Percentiles rank a stretch among this genome's conserved stretches.
Conservation (phyloP, 2,329 filamentous ascomycete species). For the Cladophialophora carrionii region DNA sequence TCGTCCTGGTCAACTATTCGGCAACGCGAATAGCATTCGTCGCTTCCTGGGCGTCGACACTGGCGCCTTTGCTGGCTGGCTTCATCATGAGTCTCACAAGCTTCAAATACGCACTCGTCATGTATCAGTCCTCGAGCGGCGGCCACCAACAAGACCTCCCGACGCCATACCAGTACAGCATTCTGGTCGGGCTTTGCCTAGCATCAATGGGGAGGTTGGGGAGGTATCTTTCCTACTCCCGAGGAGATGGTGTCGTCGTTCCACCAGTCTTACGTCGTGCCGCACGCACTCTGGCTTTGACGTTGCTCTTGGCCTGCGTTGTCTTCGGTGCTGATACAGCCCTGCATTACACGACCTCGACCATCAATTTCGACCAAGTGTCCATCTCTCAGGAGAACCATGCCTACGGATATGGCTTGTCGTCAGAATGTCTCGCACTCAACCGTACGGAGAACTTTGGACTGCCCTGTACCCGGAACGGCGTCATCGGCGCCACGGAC, state of each 20-base stretch:
- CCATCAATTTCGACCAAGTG: slow-evolving; percentile 30
- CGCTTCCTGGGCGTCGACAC: slow-evolving; percentile 34
- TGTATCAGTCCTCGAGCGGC: slow-evolving; percentile 26
- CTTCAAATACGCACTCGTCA: slow-evolving; percentile 24
- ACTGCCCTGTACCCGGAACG: slow-evolving; percentile 34
- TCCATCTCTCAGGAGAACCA: slow-evolving; percentile 13
- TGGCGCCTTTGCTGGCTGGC: slow-evolving; percentile 35
- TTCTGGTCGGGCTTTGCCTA: slow-evolving; percentile 35
- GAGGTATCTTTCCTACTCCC: slow-evolving; percentile 34
- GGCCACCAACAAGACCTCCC: slow-evolving; percentile 30
- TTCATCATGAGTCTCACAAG: slow-evolving; percentile 35
- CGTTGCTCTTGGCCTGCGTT: slow-evolving; percentile 28
- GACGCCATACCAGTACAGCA: slow-evolving; percentile 37
- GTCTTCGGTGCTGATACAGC: slow-evolving; percentile 34
- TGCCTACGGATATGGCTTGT: slow-evolving; percentile 31
- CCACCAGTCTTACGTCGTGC: slow-evolving; percentile 33
- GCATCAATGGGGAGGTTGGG: slow-evolving; percentile 33
- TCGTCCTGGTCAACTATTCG: slow-evolving; percentile 37
- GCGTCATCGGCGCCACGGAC: slow-evolving; percentile 6
- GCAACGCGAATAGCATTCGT: slow-evolving; percentile 37
- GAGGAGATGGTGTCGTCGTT: slow-evolving; percentile 20
- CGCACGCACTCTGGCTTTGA: slow-evolving; percentile 25
- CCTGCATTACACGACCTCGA: slow-evolving; percentile 34
- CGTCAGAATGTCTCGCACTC: slow-evolving; percentile 29
- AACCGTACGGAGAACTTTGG: slow-evolving; percentile 34